phyloP scores from a whole-genome alignment of 2,329 filamentous ascomycete genomes.

The Ophiostoma quercus region DNA sequence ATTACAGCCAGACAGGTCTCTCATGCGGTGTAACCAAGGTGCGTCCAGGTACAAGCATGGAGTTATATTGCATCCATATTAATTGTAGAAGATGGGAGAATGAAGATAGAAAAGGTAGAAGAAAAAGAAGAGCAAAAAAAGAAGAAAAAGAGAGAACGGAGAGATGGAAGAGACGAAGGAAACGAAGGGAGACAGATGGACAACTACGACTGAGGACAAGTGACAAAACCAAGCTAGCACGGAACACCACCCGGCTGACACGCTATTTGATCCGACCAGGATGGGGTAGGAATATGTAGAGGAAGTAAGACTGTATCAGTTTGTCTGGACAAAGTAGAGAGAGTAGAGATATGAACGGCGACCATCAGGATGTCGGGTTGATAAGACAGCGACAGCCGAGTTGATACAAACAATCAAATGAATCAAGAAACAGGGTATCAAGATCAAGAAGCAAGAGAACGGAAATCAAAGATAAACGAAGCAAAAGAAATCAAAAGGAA shows the following conservation, averaged over 20 bases:
- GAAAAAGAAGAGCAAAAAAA: too few relatives aligned
- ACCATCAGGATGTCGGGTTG: not conserved
- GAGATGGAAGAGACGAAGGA: too few relatives aligned
- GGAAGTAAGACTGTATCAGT: not conserved
- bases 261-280: not conserved
- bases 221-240: not conserved
- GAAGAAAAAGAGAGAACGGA: not conserved
- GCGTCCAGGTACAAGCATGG: not conserved
- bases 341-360: not conserved
- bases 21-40: not conserved
- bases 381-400: not conserved
- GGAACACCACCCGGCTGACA: constrained; percentile 2
- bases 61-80: not conserved
- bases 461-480: not conserved
- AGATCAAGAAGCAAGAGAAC: not conserved
- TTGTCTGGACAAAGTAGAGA: too few relatives aligned
- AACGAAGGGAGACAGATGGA: not conserved
- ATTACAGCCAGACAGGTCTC: constrained; percentile 1
- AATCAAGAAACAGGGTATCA: not conserved
- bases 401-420: not conserved
- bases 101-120: not conserved
- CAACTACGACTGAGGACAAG: not conserved
- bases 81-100: not conserved
- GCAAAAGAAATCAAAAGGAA: not conserved
- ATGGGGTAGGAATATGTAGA: not conserved